Percentiles rank a stretch among this genome's conserved stretches.
phyloP scores from a whole-genome alignment of 495 filamentous ascomycete species.

The Letharia columbiana region DNA sequence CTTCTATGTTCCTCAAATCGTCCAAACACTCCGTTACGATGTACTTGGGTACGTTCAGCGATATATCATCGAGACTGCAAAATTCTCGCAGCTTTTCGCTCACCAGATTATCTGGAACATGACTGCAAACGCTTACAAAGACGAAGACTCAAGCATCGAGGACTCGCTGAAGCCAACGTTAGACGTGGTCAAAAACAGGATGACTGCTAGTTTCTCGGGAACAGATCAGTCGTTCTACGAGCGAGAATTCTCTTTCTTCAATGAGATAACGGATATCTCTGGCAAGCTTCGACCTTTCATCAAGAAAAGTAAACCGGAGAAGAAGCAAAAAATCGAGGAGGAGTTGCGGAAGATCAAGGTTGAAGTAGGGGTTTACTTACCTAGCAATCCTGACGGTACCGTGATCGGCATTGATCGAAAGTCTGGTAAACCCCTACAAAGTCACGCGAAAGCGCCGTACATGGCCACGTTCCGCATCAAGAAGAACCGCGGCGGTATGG shows the following conservation, averaged over 20 bases:
- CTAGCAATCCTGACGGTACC: conserved; percentile 91
- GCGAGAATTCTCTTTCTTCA: conserved; percentile 94
- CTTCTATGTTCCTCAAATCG: conserved; percentile 97
- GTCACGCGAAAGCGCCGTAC: conserved; percentile 94
- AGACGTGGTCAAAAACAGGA: conserved; percentile 76
- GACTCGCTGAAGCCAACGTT: conserved; percentile 88
- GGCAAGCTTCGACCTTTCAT: conserved; percentile 92
- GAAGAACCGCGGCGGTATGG: conserved; percentile 51
- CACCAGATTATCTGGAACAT: conserved; percentile 99
- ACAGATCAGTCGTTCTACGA: conserved; percentile 83
- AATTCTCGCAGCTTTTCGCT: conserved; percentile 91
- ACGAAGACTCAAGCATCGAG: conserved; percentile 83
- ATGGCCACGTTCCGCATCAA: conserved; percentile 98
- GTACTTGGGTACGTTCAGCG: conserved; percentile 88
- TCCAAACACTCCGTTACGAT: conserved; percentile 94
- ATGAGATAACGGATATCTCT: conserved; percentile 89
- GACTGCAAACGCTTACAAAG: conserved; percentile 97
- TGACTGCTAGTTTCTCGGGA: conserved; percentile 71
- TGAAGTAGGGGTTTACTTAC: conserved; percentile 92
- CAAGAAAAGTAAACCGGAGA: conserved; percentile 86
- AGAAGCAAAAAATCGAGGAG: conserved; percentile 98
- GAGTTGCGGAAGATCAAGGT: conserved; percentile 94
- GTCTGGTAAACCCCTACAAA: conserved; percentile 92
- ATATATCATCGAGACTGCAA: conserved; percentile 92
- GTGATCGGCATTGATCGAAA: conserved; percentile 97